Evolutionary conservation across 306 rosid genomes (phyloP), one percentile per base, ranked within the genome.

Genomic region (Inga laurina): DNA sequence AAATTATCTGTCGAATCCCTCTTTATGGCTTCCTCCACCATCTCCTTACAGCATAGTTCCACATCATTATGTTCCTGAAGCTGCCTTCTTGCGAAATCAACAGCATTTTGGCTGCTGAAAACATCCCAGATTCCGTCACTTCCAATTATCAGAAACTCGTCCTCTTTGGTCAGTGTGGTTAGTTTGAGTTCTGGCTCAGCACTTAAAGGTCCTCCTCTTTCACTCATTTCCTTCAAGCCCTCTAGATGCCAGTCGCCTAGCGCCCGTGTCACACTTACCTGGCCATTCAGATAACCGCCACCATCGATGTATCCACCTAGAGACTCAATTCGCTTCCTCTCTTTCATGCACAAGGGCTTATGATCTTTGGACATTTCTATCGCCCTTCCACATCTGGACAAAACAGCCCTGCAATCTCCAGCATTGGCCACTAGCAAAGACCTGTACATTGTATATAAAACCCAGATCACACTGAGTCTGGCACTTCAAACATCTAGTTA

Each of bases 341-440:
- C 99, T 81, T 90, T 90, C 24, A 34, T 39, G 87, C 97, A 94
- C 71, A 86, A 68, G 0, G 98, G 99, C 65, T 87, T 92, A 37
- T 97, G 99, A 77, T 97, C 99, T 74, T 82, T 88, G 22, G 99
- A 97, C 97, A 97, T 86, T 83, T 92, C 98, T 61, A 88, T 77
- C 3, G 95, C 97, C 57, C 13, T 75, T 59, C 97, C 99, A 7
- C 68, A 13, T 15, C 93, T 90, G n/a, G 97, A 97, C 86, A 97
- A 61, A 41, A 97, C 92, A 22, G 98, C 99, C 11, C 99, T 88
- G 74, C 99, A 97, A 81, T 97, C 99, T 41, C 99, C 99, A 0
- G 97, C 99, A 81, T 97, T 97, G 72, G 99, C 99, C 59, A 97
- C 98, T 3, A 97, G 95, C 82, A 97, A 88, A 71, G 99, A 92